Conservation (phyloP, 1,139 yeast genomes). For the Candida glucosophila region DNA sequence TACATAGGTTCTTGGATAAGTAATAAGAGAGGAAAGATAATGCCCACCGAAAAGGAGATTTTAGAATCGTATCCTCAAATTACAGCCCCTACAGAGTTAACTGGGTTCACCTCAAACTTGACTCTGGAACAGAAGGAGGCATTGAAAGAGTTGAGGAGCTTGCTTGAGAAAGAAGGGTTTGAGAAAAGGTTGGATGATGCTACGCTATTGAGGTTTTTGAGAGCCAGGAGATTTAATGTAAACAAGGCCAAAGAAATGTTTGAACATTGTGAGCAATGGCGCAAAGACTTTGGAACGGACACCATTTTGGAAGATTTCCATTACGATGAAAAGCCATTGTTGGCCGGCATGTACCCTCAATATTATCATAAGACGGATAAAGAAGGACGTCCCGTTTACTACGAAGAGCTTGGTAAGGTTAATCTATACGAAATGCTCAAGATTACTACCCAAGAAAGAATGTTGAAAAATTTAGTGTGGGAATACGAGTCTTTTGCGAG, state of each 20-base stretch:
- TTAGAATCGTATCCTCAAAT: constrained; percentile 59
- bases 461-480: constrained; percentile 94
- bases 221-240: constrained; percentile 92
- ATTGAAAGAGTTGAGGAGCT: constrained; percentile 49
- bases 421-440: constrained; percentile 86
- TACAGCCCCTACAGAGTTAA: constrained; percentile 46
- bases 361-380: constrained; percentile 95
- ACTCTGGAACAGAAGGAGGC: constrained; percentile 59
- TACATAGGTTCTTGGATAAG: too few species aligned
- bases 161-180: constrained; percentile 57
- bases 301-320: constrained; percentile 80
- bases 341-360: constrained; percentile 88
- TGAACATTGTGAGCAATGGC: constrained; percentile 84
- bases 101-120: constrained; percentile 81
- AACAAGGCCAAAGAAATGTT: constrained; percentile 76
- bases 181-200: constrained; percentile 78
- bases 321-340: constrained; percentile 82
- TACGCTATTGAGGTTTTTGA: constrained; percentile 74
- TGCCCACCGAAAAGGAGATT: constrained; percentile 17
- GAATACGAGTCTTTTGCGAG: constrained; percentile 87
- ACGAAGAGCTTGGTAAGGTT: constrained; percentile 89
- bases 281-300: constrained; percentile 77
- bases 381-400: constrained; percentile 93
- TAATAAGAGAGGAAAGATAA: too few species aligned
- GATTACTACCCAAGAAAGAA: constrained; percentile 90